These are phyloP conservation scores for Mucor irregularis DNA, from an alignment of 371 early-diverging fungal species.

Conservation along the genomic window DNA sequence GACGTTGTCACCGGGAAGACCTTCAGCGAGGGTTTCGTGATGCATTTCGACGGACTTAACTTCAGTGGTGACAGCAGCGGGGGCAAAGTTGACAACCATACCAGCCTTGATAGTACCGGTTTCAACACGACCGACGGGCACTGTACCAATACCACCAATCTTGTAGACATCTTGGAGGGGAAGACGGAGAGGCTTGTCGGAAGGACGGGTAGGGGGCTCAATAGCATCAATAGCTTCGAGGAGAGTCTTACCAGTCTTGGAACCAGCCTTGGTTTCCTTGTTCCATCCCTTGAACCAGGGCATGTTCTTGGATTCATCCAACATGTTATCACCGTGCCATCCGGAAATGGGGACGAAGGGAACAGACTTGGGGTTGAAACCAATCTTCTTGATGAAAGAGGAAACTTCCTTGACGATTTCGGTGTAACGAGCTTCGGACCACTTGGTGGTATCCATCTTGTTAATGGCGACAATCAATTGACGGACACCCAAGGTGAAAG, in stretches of 20 bases:
- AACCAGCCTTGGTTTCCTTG: slow-evolving; percentile 86
- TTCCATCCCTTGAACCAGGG: slow-evolving; percentile 97
- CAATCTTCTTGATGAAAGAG: slow-evolving; percentile 95
- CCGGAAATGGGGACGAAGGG: slow-evolving; percentile 98
- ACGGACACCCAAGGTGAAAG: slow-evolving; percentile 96
- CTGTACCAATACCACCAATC: slow-evolving; percentile 96
- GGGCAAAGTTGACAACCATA: slow-evolving; percentile 93
- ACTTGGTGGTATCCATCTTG: slow-evolving; percentile 99
- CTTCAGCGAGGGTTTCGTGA: slow-evolving; percentile 91
- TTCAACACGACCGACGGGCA: slow-evolving; percentile 97
- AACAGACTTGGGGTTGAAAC: slow-evolving; percentile 90
- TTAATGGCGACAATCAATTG: slow-evolving; percentile 98
- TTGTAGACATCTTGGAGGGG: slow-evolving; percentile 98
- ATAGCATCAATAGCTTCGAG: slow-evolving; percentile 93
- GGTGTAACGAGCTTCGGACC: slow-evolving; percentile 91
- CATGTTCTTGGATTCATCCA: slow-evolving; percentile 92
- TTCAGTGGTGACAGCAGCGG: slow-evolving; percentile 87
- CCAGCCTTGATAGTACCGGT: slow-evolving; percentile 91
- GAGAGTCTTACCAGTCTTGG: slow-evolving; percentile 84
- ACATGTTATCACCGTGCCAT: slow-evolving; percentile 98
- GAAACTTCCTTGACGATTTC: slow-evolving; percentile 94
- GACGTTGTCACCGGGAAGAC: slow-evolving; percentile 97
- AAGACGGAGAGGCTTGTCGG: slow-evolving; percentile 96
- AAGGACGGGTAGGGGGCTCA: slow-evolving; percentile 89
- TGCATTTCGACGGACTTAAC: slow-evolving; percentile 99